Conservation (phyloP, 2,329 filamentous ascomycete genomes). For the Ciborinia camelliae region DNA sequence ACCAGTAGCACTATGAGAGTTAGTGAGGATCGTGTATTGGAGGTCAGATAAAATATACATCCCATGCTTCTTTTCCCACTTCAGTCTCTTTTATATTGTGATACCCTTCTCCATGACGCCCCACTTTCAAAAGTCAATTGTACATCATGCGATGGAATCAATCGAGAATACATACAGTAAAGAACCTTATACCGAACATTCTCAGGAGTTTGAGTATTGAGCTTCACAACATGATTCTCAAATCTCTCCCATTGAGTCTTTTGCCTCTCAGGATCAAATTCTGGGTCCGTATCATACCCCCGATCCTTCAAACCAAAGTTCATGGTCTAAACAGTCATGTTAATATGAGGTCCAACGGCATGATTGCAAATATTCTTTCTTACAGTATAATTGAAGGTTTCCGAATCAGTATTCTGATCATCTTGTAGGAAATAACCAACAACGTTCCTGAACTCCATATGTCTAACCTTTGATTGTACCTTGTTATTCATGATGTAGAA, state of each 20-base stretch:
- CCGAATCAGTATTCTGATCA: slow-evolving; percentile 52
- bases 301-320: slow-evolving; percentile 64
- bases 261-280: slow-evolving; percentile 41
- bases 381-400: slow-evolving; percentile 60
- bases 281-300: slow-evolving; percentile 54
- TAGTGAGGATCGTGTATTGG: background rate
- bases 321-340: slow-evolving; percentile 44
- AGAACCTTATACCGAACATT: slow-evolving; percentile 61
- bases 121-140: slow-evolving; percentile 42
- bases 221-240: slow-evolving; percentile 50
- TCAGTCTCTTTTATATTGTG: slow-evolving; percentile 61
- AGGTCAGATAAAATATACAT: slow-evolving; percentile 45
- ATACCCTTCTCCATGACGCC: slow-evolving; percentile 66
- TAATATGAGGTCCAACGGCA: slow-evolving; percentile 36
- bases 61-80: slow-evolving; percentile 68
- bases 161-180: slow-evolving; percentile 41
- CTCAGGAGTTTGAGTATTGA: slow-evolving; percentile 48
- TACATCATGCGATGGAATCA: slow-evolving; percentile 5
- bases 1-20: slow-evolving; percentile 58
- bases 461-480: slow-evolving; percentile 15
- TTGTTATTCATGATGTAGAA: slow-evolving; percentile 31
- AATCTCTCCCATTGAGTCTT: slow-evolving; percentile 65
- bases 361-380: slow-evolving; percentile 56
- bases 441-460: slow-evolving; percentile 53
- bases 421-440: slow-evolving; percentile 64